Percentiles rank a stretch among this genome's conserved stretches.
phyloP scores from a whole-genome alignment of 305 asterid species.

The Rubia peregrina region DNA sequence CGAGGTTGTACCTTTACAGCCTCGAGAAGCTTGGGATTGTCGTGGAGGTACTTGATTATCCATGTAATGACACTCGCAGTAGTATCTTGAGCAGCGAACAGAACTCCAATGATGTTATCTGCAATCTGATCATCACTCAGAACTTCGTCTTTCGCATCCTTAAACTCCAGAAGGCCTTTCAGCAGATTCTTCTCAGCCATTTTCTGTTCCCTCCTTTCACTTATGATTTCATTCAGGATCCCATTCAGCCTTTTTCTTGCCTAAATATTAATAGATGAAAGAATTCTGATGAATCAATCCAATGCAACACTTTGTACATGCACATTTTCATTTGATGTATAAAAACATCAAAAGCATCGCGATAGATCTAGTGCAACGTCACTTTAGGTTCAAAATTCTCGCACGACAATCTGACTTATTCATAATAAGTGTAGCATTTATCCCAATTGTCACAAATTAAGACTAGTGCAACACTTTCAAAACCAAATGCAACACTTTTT shows the following conservation, averaged over 20 bases:
- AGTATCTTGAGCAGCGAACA: conserved; percentile 91
- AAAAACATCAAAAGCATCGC: too few relatives aligned
- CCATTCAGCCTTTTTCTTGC: conserved; percentile 70
- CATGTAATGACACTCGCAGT: conserved; percentile 85
- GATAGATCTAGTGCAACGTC: too few relatives aligned
- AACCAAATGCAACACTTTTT: neutral
- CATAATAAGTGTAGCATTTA: neutral
- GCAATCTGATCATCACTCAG: conserved; percentile 60
- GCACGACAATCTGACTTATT: neutral
- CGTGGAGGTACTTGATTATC: conserved; percentile 73
- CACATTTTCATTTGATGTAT: too few relatives aligned
- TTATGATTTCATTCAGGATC: conserved; percentile 37
- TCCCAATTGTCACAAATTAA: neutral
- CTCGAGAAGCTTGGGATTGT: conserved; percentile 50
- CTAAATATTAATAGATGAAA: conserved; percentile 18
- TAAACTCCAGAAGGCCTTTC: conserved; percentile 42
- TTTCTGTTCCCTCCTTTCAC: conserved; percentile 54
- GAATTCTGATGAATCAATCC: neutral
- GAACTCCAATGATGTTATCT: conserved; percentile 80
- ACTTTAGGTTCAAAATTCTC: too few relatives aligned
- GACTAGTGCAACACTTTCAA: neutral
- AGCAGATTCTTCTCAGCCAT: conserved; percentile 36
- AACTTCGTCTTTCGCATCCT: conserved; percentile 39
- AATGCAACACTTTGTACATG: too few relatives aligned
- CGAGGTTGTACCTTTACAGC: conserved; percentile 44